These are phyloP conservation scores for Bipolaris gigantea DNA, from an alignment of 2,329 filamentous ascomycete species.

Conservation along the genomic window DNA sequence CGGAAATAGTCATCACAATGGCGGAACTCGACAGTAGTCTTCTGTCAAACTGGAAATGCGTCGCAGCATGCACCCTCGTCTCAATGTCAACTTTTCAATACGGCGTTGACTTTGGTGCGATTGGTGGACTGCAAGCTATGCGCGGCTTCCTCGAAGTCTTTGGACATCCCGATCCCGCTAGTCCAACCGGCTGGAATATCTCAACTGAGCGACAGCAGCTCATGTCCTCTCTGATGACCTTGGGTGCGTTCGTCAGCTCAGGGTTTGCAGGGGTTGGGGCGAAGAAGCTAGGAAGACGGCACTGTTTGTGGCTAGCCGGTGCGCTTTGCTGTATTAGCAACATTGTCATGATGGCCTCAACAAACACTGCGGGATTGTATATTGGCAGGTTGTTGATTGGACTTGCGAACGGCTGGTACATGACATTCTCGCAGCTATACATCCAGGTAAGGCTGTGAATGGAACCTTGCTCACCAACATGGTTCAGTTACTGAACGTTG, in stretches of 20 bases:
- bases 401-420: conserved; percentile 54
- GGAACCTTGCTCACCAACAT: background rate
- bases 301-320: conserved; percentile 54
- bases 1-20: conserved; percentile 19
- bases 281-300: conserved; percentile 45
- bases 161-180: conserved; percentile 32
- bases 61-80: conserved; percentile 53
- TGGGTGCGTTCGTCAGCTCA: conserved; percentile 51
- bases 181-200: conserved; percentile 51
- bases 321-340: conserved; percentile 52
- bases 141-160: conserved; percentile 51
- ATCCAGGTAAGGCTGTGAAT: conserved; percentile 44
- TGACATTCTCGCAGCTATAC: conserved; percentile 58
- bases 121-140: conserved; percentile 57
- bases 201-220: conserved; percentile 46
- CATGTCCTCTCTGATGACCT: conserved; percentile 51
- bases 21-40: conserved; percentile 32
- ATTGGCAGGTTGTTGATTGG: conserved; percentile 60
- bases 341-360: conserved; percentile 59
- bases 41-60: conserved; percentile 52
- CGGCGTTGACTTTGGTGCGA: conserved; percentile 56
- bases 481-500: background rate
- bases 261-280: conserved; percentile 42
- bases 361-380: conserved; percentile 57
- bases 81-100: conserved; percentile 58